These are phyloP conservation scores for Cyclotella kingstonii DNA, from an alignment of 108 stramenopile species.

Conservation along the genomic window DNA sequence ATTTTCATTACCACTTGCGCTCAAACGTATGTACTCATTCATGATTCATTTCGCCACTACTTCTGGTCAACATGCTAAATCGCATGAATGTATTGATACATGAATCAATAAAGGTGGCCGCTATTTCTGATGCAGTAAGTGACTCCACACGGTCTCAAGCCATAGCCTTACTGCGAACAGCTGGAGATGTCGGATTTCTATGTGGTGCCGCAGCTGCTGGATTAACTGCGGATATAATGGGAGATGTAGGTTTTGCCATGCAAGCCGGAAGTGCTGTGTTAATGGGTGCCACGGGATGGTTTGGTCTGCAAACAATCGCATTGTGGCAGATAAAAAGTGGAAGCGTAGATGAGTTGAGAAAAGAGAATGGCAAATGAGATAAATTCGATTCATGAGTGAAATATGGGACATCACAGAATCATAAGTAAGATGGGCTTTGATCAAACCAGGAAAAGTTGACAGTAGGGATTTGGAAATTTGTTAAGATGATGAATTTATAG, in stretches of 20 bases:
- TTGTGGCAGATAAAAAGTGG: neutral
- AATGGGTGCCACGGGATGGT: conserved; percentile 70
- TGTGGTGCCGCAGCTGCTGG: conserved; percentile 77
- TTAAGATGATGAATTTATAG: too few species aligned
- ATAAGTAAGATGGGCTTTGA: too few species aligned
- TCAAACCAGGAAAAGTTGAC: too few species aligned
- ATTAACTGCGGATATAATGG: conserved; percentile 63
- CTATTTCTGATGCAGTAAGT: conserved; percentile 63
- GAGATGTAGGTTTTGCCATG: conserved; percentile 68
- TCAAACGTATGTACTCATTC: too few species aligned
- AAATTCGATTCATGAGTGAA: neutral
- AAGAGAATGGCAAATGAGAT: neutral
- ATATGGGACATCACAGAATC: neutral
- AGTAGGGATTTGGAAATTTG: too few species aligned
- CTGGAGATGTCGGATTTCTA: conserved; percentile 83
- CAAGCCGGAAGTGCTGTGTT: conserved; percentile 66
- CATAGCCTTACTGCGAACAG: conserved; percentile 75
- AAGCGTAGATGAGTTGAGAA: neutral
- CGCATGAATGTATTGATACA: neutral
- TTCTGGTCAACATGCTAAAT: too few species aligned
- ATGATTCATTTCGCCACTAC: too few species aligned
- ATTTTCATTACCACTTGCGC: too few species aligned
- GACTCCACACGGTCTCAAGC: conserved; percentile 76
- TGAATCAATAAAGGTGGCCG: conserved; percentile 33
- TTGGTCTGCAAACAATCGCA: conserved; percentile 38